Conservation (phyloP, 106 monocot genomes). For the Acorus calamus region DNA sequence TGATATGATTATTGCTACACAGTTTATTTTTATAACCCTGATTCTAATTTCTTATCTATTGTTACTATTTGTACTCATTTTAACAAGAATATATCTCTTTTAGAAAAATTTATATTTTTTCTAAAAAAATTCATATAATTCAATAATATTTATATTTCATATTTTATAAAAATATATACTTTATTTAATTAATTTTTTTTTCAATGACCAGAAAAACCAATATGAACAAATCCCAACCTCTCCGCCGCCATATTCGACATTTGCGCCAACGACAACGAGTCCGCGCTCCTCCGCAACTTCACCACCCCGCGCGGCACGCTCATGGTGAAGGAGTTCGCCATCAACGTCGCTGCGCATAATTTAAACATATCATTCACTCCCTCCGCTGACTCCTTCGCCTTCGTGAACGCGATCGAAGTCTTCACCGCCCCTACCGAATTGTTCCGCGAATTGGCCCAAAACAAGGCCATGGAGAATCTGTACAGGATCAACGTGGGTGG, state of each 20-base stretch:
- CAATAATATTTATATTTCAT: too few relatives aligned
- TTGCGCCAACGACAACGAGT: constrained; percentile 17
- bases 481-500: constrained; percentile 58
- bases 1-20: too few relatives aligned
- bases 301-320: not conserved
- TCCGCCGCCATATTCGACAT: constrained; percentile 37
- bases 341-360: constrained; percentile 16
- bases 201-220: too few relatives aligned
- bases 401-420: constrained; percentile 50
- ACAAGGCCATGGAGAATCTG: constrained; percentile 28
- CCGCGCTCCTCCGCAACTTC: constrained; percentile 26
- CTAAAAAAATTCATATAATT: too few relatives aligned
- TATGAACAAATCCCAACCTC: constrained; percentile 9
- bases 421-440: constrained; percentile 40
- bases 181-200: too few relatives aligned
- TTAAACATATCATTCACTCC: constrained; percentile 36
- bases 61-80: too few relatives aligned
- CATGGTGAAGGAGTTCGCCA: constrained; percentile 37
- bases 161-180: too few relatives aligned
- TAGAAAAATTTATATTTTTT: too few relatives aligned
- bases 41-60: too few relatives aligned
- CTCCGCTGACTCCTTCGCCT: constrained; percentile 11
- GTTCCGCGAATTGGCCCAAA: constrained; percentile 2
- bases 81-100: too few relatives aligned
- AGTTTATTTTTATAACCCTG: too few relatives aligned